Conservation (phyloP, 768 basidiomycete species). For the Dentipellis fragilis region DNA sequence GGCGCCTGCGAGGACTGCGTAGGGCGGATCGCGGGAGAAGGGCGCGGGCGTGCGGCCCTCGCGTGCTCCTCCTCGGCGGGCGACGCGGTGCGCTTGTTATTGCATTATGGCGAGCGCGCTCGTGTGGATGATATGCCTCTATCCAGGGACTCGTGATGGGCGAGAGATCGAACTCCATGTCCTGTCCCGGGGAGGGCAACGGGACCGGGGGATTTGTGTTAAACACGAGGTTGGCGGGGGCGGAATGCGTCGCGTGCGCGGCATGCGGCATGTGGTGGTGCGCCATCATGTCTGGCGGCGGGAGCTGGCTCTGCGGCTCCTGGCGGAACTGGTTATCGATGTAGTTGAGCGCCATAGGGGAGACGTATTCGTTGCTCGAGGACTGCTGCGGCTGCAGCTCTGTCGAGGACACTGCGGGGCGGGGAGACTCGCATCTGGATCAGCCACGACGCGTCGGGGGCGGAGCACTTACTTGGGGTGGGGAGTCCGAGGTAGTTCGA, state of each 20-base stretch:
- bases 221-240: slow-evolving; percentile 70
- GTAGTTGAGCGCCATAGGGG: slow-evolving; percentile 48
- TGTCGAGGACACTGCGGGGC: slow-evolving; percentile 27
- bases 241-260: slow-evolving; percentile 34
- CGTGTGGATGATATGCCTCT: slow-evolving; percentile 29
- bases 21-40: slow-evolving; percentile 6
- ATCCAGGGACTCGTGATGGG: slow-evolving; percentile 79
- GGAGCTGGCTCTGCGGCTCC: slow-evolving; percentile 10
- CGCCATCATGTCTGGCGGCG: slow-evolving; percentile 15
- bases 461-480: slow-evolving; percentile 48
- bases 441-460: slow-evolving; percentile 10
- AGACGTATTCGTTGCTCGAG: slow-evolving; percentile 40
- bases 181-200: slow-evolving; percentile 31
- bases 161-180: slow-evolving; percentile 66
- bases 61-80: slow-evolving; percentile 9
- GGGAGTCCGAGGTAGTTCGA: slow-evolving; percentile 37
- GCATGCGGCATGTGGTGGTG: slow-evolving; percentile 18
- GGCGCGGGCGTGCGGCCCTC: slow-evolving; percentile 7
- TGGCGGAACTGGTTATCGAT: slow-evolving; percentile 18
- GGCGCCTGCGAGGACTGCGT: slow-evolving; percentile 3
- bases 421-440: slow-evolving; percentile 29
- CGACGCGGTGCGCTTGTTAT: slow-evolving; percentile 11
- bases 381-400: slow-evolving; percentile 55
- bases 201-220: slow-evolving; percentile 29
- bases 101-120: slow-evolving; percentile 10